phyloP scores from a whole-genome alignment of 768 basidiomycete species.

The Leccinum rimulosum region DNA sequence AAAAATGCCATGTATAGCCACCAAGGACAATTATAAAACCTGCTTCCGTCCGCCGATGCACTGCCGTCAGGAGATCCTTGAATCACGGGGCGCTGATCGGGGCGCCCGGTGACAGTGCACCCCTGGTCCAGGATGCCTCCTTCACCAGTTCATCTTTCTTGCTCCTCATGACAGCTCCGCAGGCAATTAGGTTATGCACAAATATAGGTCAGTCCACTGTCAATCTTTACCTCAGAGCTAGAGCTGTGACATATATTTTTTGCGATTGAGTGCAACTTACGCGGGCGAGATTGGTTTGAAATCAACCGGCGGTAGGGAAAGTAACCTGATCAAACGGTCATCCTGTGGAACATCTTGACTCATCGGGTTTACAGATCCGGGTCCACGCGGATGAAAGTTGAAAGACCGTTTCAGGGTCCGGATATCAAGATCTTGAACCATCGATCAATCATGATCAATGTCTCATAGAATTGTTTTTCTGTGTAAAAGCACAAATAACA shows the following conservation, averaged over 20 bases:
- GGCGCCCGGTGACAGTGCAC: neutral
- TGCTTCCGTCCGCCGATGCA: neutral
- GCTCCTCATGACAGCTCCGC: neutral
- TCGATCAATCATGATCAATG: neutral
- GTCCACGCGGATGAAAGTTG: neutral
- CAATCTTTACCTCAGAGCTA: neutral
- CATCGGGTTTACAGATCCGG: neutral
- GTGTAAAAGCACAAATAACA: neutral
- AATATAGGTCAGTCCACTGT: neutral
- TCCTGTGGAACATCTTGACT: neutral
- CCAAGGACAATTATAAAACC: neutral
- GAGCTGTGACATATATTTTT: neutral
- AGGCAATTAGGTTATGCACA: neutral
- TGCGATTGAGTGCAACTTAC: neutral
- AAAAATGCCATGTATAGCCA: neutral
- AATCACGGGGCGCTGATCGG: neutral
- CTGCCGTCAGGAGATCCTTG: neutral
- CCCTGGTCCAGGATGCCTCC: neutral
- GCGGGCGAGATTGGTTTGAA: neutral
- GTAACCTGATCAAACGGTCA: neutral
- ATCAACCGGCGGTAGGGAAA: neutral
- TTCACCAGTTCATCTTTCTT: neutral
- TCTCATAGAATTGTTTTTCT: neutral
- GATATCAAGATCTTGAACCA: neutral
- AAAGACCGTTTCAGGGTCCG: neutral